Evolutionary conservation across 768 basidiomycete genomes (phyloP).

Genomic region (Tricholoma saponaceum): DNA sequence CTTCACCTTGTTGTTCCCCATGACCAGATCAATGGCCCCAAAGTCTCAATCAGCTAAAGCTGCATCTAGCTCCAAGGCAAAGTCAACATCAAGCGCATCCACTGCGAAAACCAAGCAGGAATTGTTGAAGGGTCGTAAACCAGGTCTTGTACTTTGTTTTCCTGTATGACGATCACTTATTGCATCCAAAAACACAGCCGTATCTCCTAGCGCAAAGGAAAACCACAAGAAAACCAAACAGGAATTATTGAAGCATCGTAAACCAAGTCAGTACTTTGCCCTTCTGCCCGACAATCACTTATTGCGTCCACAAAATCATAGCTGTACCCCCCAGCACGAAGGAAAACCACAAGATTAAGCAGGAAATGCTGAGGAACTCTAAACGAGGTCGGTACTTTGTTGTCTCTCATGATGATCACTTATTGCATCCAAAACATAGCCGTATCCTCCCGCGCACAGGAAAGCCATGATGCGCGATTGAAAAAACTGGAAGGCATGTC

Average conservation of each 20-base stretch:
- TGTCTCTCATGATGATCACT: not conserved
- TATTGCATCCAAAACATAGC: not conserved
- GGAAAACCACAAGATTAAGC: not conserved
- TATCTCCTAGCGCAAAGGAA: not conserved
- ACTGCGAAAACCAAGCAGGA: not conserved
- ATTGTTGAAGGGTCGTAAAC: not conserved
- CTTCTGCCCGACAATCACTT: not conserved
- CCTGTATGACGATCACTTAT: not conserved
- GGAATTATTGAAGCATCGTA: not conserved
- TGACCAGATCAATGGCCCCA: not conserved
- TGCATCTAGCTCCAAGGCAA: not conserved
- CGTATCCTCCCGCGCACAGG: not conserved
- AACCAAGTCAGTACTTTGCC: not conserved
- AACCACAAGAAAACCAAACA: not conserved
- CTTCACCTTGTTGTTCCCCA: not conserved
- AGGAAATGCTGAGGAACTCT: not conserved
- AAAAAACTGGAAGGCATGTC: not conserved
- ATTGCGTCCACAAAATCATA: not conserved
- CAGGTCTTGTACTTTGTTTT: not conserved
- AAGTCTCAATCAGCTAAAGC: not conserved
- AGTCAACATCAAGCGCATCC: not conserved
- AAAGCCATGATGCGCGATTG: not conserved
- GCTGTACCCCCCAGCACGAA: not conserved
- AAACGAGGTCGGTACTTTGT: not conserved
- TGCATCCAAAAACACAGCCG: not conserved